phyloP scores from a whole-genome alignment of 225 moss, liverwort and hornwort species.

The Ulota crispa region DNA sequence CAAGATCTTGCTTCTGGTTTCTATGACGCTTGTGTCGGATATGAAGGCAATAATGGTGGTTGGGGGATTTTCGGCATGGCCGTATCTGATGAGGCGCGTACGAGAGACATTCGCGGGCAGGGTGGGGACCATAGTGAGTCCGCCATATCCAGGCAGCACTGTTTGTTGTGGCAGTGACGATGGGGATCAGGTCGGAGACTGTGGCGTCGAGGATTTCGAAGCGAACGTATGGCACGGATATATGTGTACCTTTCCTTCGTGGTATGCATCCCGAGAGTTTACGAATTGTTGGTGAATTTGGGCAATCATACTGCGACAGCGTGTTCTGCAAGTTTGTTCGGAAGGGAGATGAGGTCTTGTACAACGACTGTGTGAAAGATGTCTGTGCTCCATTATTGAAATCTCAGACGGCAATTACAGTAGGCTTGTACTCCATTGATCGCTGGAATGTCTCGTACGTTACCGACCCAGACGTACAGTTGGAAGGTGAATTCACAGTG shows the following conservation, averaged over 20 bases:
- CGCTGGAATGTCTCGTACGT: background rate
- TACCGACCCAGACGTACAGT: background rate
- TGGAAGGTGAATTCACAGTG: rapidly evolving
- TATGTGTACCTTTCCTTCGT: too few relatives aligned
- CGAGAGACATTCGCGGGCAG: background rate
- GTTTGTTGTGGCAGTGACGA: slow-evolving; percentile 25
- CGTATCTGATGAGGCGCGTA: slow-evolving; percentile 10
- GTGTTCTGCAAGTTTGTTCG: rapidly evolving
- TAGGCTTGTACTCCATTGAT: rapidly evolving
- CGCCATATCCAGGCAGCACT: slow-evolving; percentile 16
- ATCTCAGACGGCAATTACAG: rapidly evolving
- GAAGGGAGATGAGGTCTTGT: background rate
- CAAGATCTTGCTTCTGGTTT: background rate
- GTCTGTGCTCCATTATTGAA: rapidly evolving
- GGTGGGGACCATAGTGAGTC: background rate
- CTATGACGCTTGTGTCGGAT: background rate
- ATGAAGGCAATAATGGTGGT: slow-evolving; percentile 4
- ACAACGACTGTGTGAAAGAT: background rate
- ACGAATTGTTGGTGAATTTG: background rate
- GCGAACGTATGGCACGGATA: background rate
- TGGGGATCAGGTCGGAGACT: background rate
- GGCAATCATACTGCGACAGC: rapidly evolving
- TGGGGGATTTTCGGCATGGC: slow-evolving; percentile 18
- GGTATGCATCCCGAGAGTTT: too few relatives aligned
- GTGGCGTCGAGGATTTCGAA: background rate